Base-by-base conservation (phyloP, 495 filamentous ascomycete species). In the Neurospora sp. region DNA sequence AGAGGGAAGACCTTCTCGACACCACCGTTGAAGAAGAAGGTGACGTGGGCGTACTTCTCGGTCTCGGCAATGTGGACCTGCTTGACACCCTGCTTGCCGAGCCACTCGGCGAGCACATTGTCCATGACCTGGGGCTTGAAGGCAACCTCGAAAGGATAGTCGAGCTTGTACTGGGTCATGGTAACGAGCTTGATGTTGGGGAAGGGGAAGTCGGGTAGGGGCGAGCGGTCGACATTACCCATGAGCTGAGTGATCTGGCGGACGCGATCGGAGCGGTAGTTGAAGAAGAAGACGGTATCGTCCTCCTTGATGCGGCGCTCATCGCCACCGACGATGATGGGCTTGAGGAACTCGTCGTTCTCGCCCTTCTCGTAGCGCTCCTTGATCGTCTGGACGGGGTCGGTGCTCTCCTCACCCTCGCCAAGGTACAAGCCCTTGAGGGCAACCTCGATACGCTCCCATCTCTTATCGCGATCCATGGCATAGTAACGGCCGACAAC, bases 381-480 rank as follows among this genome's bases (percentile, higher is more conserved):
- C 84, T 92, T 89, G 79, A 99, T 92, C 9, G 93, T 93, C 82
- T 91, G 87, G 38, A 98, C 89, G 3, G 93, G 92, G 80, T 98
- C 96, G 40, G 84, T 87, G 83, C 88, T 93, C 69, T 89, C 87
- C 82, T 96, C 92, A 73, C 96, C 96, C 77, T 97, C 93, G 53
- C 96, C 96, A 7, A 86, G 82, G 22, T 97, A 83, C 78, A 99
- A 81, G 74, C 92, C 95, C 82, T 94, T 94, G 81, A 99, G 80
- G 71, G 91, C 96, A 77, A 97, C 76, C 85, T 97, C 92, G 72
- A 97, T 88, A 77, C 96, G 88, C 79, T 99, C 94, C 96, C 96
- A 99, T 81, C 96, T 89, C 92, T 98, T 99, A 83, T 99, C 96
- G 77, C 96, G 94, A 86, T 99, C 96, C 96, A 99, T 99, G 79